Base-by-base conservation (phyloP, 768 basidiomycete genomes). In the Fibroporia radiculosa region DNA sequence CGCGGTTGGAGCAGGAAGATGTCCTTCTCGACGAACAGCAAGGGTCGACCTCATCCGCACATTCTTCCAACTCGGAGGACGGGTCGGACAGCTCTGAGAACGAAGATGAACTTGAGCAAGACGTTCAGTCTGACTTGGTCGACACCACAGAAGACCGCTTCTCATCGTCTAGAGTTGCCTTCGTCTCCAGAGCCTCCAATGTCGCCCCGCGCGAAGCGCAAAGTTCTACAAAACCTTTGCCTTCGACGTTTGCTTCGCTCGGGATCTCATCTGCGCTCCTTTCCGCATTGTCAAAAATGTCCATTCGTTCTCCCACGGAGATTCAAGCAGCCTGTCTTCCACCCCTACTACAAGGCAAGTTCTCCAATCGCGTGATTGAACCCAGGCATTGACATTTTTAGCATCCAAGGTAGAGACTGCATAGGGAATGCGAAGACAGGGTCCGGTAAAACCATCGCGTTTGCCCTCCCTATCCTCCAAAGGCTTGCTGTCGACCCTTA, bases 371-470 rank as follows among this genome's bases (percentile, higher is more conserved):
- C 0, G 18, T 13, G 14, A 4, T 19, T 28, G 16, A 6, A 11
- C 18, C 20, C 45, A n/a, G 2, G 47, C 12, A 19, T 47, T 62
- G 56, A 64, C 35, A 45, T 32, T 16, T 18, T 13, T 28, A 19
- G 34, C 25, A 40, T 42, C 50, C 25, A 64, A 91, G 95, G 95
- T 29, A 77, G 84, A 58, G 95, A 99, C 63, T 97, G 93, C 62
- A 90, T 99, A 47, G 96, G 96, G 8, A 93, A 95, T 51, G 93
- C 96, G 1, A 93, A 97, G 67, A 99, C 96, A 0, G 96, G 96
- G 42, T 93, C 90, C 1, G 95, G 95, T 56, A 99, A 99, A 68
- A 99, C 96, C 0, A 80, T 99, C 47, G 93, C 96, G 0, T 99
- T 99, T 54, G 96, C 95, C 1, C 65, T 97, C 4, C 96, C 96